Evolutionary conservation across 257 asterid genomes (phyloP), one percentile per base, ranked within the genome.

Genomic region (Perilla frutescens): DNA sequence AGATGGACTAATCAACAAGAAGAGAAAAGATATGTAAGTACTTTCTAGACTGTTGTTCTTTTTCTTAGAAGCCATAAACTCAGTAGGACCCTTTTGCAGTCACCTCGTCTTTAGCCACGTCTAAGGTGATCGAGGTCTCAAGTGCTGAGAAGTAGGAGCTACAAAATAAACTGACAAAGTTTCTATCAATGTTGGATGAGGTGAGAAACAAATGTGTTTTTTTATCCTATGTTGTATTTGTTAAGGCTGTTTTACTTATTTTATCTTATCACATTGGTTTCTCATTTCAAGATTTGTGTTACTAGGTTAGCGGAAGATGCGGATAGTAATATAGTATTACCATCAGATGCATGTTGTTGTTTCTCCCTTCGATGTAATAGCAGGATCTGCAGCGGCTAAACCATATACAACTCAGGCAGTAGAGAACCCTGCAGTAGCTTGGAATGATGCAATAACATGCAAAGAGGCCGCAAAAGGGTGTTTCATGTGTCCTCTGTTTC

Each of bases 401-500:
- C 91, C 96, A 3, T 90, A 92, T 83, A 90, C 98, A 89, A 61
- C 86, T 89, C 43, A 82, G 86, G 62, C 95, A 93, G 69, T 93
- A 90, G 80, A 89, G 88, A 73, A 95, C 88, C 36, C 88, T 93
- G 45, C 97, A 89, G 86, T 97, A 93, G 73, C 90, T 92, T 9
- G 93, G 96, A 14, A 85, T 90, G 87, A 82, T 90, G 88, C 98
- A 89, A 56, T 95, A 87, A 71, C 93, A 90, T 62, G 87, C 95
- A 32, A 90, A 97, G 98, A 86, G 98, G 78, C 97, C 96, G 0
- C 98, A 93, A 77, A 85, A 97, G 78, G 98, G 96, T 20, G 7
- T 85, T 90, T 3, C 98, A 96, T 0, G 96, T 89, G 76, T 81
- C 81, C 51, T 91, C 97, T 34, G 97, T 93, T 73, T 82, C 96